Evolutionary conservation across 352 stramenopile species (phyloP).

Genomic region (Bremia lactucae): DNA sequence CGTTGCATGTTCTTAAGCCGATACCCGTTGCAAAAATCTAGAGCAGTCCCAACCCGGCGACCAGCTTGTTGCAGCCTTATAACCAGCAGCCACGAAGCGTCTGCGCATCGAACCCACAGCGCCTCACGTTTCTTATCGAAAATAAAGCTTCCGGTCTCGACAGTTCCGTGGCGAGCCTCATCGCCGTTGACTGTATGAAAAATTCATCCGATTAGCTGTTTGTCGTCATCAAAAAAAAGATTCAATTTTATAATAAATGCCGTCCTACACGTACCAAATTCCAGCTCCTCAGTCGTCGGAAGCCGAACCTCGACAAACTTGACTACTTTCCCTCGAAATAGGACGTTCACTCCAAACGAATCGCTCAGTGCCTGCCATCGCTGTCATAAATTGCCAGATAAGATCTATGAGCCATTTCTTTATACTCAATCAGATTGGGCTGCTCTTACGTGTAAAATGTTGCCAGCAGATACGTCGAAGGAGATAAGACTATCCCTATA

Average conservation of each 20-base stretch:
- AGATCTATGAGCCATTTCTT: background rate
- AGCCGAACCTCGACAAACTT: conserved; percentile 58
- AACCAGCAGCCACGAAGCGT: conserved; percentile 51
- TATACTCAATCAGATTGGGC: background rate
- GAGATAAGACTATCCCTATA: conserved; percentile 44
- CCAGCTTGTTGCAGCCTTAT: conserved; percentile 60
- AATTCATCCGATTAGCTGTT: background rate
- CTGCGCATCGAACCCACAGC: conserved; percentile 56
- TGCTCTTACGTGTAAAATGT: conserved; percentile 46
- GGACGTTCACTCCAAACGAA: conserved; percentile 52
- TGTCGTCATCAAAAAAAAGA: no score
- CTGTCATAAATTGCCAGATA: conserved; percentile 11
- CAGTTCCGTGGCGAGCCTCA: conserved; percentile 5
- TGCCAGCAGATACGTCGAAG: conserved; percentile 33
- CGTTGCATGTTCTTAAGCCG: conserved; percentile 53
- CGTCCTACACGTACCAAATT: conserved; percentile 21
- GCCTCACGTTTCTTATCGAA: conserved; percentile 63
- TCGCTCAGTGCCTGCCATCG: conserved; percentile 71
- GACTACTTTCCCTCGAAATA: conserved; percentile 53
- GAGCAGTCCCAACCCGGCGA: conserved; percentile 40
- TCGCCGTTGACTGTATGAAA: conserved; percentile 13
- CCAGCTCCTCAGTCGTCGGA: conserved; percentile 31
- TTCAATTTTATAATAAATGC: no score
- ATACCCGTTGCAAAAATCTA: conserved; percentile 78
- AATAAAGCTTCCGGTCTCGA: conserved; percentile 39